Percentiles rank a stretch among this genome's conserved stretches.
These are phyloP conservation scores for Geotrichum candidum DNA, from an alignment of 1,139 yeast species.

Conservation along the genomic window DNA sequence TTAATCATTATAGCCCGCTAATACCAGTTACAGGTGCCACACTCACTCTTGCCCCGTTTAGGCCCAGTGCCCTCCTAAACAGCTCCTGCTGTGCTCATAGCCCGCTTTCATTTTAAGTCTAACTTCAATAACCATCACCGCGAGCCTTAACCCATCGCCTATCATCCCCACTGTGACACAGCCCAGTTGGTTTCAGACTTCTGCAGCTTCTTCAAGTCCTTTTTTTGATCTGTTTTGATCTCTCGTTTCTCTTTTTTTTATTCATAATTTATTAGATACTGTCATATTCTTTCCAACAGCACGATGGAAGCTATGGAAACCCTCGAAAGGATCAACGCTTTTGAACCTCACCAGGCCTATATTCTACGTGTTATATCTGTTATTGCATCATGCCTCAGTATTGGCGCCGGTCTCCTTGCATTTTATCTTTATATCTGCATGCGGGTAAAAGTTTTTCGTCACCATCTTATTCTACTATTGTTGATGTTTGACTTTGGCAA, in stretches of 20 bases:
- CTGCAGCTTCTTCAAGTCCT: not conserved
- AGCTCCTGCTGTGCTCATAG: not conserved
- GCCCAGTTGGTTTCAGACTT: not conserved
- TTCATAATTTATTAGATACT: not conserved
- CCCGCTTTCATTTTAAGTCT: not conserved
- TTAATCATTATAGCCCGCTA: not conserved
- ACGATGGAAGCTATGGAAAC: not conserved
- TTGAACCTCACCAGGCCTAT: conserved; percentile 24
- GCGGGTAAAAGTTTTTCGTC: conserved; percentile 32
- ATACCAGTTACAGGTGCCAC: not conserved
- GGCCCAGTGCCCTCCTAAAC: not conserved
- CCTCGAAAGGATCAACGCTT: conserved; percentile 7
- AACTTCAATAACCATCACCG: not conserved
- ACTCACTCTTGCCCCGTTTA: not conserved
- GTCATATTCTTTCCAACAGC: not conserved
- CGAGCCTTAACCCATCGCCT: not conserved
- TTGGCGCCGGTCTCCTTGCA: conserved; percentile 31
- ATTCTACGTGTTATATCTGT: conserved; percentile 29
- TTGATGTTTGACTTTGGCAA: conserved; percentile 68
- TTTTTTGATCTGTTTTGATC: not conserved
- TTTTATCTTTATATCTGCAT: conserved; percentile 32
- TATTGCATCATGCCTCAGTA: conserved; percentile 30
- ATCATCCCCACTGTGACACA: not conserved
- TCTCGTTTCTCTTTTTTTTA: not conserved
- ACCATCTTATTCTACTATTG: conserved; percentile 54